phyloP scores from a whole-genome alignment of 2,329 filamentous ascomycete species.

The Colletotrichum gloeosporioides region DNA sequence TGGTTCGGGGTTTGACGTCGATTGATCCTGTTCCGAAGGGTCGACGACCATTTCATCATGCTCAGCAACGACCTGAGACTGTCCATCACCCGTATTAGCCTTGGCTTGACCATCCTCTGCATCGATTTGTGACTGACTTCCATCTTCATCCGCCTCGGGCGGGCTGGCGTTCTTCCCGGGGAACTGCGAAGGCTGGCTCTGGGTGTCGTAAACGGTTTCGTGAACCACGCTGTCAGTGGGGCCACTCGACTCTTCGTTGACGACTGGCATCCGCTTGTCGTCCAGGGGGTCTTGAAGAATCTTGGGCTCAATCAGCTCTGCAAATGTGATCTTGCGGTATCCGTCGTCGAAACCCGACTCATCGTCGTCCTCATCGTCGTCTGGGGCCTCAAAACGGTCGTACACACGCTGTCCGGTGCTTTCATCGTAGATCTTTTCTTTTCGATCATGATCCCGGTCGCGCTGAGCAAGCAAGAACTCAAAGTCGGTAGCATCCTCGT shows the following conservation, averaged over 20 bases:
- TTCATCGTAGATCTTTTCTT: conserved; percentile 66
- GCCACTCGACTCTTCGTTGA: conserved; percentile 24
- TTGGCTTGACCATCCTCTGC: conserved; percentile 18
- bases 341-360: conserved; percentile 64
- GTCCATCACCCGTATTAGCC: conserved; percentile 11
- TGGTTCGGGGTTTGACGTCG: not conserved
- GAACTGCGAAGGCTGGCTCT: not conserved
- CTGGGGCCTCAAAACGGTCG: conserved; percentile 77
- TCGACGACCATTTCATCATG: not conserved
- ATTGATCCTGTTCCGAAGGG: not conserved
- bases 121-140: conserved; percentile 32
- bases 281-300: conserved; percentile 53
- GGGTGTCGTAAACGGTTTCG: conserved; percentile 24
- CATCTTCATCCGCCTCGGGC: conserved; percentile 25
- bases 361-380: conserved; percentile 63
- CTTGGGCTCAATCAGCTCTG: conserved; percentile 71
- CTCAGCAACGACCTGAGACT: not conserved
- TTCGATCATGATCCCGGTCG: conserved; percentile 63
- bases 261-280: conserved; percentile 26
- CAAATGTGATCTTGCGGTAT: conserved; percentile 62
- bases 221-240: conserved; percentile 26
- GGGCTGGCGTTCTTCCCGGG: conserved; percentile 16
- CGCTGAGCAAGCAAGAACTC: conserved; percentile 71
- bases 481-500: conserved; percentile 57
- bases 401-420: conserved; percentile 76